Conservation (phyloP, 1,284 basidiomycete species). For the Rhizoctonia solani region DNA sequence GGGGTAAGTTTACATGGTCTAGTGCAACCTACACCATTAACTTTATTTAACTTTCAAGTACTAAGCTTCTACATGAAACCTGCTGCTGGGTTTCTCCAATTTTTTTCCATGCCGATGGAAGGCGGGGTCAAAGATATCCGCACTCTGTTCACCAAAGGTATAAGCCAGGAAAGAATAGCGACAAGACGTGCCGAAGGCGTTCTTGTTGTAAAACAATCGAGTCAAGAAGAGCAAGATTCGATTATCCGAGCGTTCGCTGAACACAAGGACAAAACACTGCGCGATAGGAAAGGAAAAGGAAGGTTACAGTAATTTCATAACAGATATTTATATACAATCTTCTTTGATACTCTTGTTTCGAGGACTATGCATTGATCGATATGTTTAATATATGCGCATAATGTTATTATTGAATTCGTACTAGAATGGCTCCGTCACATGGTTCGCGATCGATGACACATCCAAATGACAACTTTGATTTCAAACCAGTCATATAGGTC, state of each 20-base stretch:
- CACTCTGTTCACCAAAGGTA: slow-evolving; percentile 41
- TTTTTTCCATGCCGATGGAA: slow-evolving; percentile 50
- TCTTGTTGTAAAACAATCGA: slow-evolving; percentile 47
- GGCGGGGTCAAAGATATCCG: slow-evolving; percentile 51
- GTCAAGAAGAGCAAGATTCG: slow-evolving; percentile 44
- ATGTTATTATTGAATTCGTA: too few species aligned
- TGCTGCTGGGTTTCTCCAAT: slow-evolving; percentile 49
- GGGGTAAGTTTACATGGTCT: slow-evolving; percentile 48
- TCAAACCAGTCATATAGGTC: too few species aligned
- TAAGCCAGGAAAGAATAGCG: slow-evolving; percentile 45
- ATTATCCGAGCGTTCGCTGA: slow-evolving; percentile 50
- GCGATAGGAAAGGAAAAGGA: slow-evolving; percentile 41
- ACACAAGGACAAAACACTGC: slow-evolving; percentile 39
- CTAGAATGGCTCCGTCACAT: too few species aligned
- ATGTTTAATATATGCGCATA: too few species aligned
- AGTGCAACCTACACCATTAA: not conserved
- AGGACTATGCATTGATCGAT: not conserved
- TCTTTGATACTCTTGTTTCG: not conserved
- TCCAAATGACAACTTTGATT: too few species aligned
- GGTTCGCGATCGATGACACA: too few species aligned
- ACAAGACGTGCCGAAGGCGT: slow-evolving; percentile 50
- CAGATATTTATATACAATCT: not conserved
- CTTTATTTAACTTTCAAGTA: not conserved
- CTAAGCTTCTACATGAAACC: slow-evolving; percentile 5
- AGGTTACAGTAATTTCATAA: slow-evolving; percentile 40